These are phyloP conservation scores for Musa acuminata DNA, from an alignment of 176 grass and related monocot genomes.

Conservation along the genomic window DNA sequence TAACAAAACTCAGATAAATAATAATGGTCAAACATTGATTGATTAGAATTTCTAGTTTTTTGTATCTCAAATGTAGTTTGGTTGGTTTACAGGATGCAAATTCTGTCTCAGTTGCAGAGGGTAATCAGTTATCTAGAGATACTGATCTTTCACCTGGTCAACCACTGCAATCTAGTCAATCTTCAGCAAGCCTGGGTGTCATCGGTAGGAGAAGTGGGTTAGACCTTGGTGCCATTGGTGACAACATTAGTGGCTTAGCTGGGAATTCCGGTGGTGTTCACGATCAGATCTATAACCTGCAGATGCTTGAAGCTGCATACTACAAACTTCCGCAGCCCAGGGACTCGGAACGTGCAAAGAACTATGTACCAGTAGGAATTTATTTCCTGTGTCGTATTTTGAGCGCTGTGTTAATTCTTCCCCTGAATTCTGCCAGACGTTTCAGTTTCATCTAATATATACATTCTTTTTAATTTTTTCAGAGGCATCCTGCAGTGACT, in stretches of 20 bases:
- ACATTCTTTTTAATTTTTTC: constrained; percentile 24
- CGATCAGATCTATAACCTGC: constrained; percentile 71
- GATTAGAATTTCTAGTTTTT: background rate
- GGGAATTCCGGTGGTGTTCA: constrained; percentile 38
- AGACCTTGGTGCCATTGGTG: constrained; percentile 78
- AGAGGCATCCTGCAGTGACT: constrained; percentile 72
- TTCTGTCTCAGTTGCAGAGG: constrained; percentile 48
- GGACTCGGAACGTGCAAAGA: constrained; percentile 79
- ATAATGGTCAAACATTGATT: background rate
- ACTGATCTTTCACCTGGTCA: constrained; percentile 67
- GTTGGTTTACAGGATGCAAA: constrained; percentile 29
- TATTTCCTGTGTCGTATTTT: background rate
- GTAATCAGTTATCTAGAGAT: constrained; percentile 57
- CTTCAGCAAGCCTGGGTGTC: constrained; percentile 61
- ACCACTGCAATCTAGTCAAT: constrained; percentile 62
- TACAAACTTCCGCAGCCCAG: constrained; percentile 82
- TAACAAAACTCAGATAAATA: too few species aligned
- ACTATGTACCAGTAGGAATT: constrained; percentile 59
- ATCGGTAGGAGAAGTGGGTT: constrained; percentile 85
- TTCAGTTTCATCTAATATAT: background rate
- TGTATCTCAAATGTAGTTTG: background rate
- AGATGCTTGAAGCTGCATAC: constrained; percentile 92
- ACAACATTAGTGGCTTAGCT: constrained; percentile 52
- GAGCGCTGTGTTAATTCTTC: background rate
- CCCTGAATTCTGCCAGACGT: background rate